A percentile compares a stretch with the other conserved stretches of the same genome.
phyloP scores from a whole-genome alignment of 441 rosid species.

The Gossypium schwendimanii region DNA sequence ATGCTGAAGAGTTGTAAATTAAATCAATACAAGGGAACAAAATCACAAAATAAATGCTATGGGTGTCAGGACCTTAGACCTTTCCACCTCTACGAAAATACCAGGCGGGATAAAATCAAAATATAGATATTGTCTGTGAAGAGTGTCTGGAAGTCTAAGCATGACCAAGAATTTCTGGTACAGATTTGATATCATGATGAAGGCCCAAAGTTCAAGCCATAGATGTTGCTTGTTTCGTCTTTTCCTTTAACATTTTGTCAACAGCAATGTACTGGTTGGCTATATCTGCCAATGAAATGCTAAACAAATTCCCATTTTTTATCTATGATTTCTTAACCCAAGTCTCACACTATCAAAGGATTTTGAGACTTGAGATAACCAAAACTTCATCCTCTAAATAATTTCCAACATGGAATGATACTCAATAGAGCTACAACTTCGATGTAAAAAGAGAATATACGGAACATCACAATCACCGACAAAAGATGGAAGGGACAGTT shows the following conservation, averaged over 20 bases:
- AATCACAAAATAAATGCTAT: background rate
- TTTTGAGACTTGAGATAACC: background rate
- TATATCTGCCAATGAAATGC: background rate
- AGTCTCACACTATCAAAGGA: background rate
- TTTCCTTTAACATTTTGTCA: background rate
- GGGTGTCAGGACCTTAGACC: background rate
- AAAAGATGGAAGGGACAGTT: background rate
- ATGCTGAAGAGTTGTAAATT: background rate
- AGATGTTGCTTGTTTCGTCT: background rate
- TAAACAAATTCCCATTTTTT: background rate
- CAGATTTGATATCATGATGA: background rate
- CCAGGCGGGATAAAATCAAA: background rate
- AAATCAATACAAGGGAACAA: background rate
- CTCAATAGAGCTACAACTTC: background rate
- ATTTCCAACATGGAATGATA: background rate
- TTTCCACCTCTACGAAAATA: background rate
- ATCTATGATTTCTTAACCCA: background rate
- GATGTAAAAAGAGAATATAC: background rate
- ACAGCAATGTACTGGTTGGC: background rate
- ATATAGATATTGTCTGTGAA: background rate
- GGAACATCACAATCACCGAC: background rate
- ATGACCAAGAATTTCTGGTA: background rate
- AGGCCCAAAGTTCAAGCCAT: background rate
- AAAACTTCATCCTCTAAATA: background rate
- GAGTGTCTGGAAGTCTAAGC: background rate